Conservation (phyloP, 495 filamentous ascomycete genomes). For the Aspergillus heteromorphus region DNA sequence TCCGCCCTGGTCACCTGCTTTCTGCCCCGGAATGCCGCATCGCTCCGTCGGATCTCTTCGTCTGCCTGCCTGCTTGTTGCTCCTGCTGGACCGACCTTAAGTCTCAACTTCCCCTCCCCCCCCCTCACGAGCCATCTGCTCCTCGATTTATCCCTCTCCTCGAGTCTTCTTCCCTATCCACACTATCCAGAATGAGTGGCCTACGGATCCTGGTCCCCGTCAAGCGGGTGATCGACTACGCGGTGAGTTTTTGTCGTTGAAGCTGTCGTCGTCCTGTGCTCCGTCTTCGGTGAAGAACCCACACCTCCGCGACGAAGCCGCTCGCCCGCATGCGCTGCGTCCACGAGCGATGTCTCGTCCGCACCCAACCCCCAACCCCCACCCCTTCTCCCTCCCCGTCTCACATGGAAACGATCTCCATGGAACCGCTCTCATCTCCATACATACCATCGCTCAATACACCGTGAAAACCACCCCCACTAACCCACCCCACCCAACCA, state of each 20-base stretch:
- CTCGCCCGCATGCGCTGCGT: not conserved
- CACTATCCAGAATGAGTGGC: constrained; percentile 54
- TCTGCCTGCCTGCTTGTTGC: not conserved
- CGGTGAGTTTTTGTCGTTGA: constrained; percentile 55
- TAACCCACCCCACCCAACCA: constrained; percentile 22
- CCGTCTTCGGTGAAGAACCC: constrained; percentile 20
- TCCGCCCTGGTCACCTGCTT: constrained; percentile 27
- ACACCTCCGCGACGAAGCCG: not conserved
- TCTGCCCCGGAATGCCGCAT: constrained; percentile 12
- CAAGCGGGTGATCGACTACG: constrained; percentile 99
- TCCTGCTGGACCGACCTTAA: not conserved
- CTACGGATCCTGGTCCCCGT: constrained; percentile 91
- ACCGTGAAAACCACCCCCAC: constrained; percentile 2
- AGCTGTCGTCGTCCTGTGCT: constrained; percentile 6
- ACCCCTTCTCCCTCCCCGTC: too few species aligned
- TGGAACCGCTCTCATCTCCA: too few species aligned
- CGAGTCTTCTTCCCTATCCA: not conserved
- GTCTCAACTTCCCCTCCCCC: constrained; percentile 7
- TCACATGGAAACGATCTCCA: too few species aligned
- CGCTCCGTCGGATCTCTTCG: constrained; percentile 13
- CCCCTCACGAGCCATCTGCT: constrained; percentile 7
- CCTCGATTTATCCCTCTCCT: constrained; percentile 1
- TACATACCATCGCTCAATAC: too few species aligned
- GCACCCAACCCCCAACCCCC: not conserved
- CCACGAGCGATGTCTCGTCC: not conserved